A percentile compares a stretch with the other conserved stretches of the same genome.
phyloP scores from a whole-genome alignment of 257 asterid genomes.

The Linderniella brevidens region DNA sequence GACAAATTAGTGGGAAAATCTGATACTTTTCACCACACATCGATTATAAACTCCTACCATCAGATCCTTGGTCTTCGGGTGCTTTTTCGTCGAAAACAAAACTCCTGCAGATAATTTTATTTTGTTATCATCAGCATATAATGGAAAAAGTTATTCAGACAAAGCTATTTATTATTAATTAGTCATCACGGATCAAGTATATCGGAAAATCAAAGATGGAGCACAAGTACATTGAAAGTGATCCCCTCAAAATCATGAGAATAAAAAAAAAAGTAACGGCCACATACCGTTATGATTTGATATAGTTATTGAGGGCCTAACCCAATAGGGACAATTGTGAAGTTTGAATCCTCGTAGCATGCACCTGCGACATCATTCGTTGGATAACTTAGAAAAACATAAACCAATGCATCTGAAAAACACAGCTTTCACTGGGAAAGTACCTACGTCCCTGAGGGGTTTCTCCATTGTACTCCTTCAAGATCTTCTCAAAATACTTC shows the following conservation, averaged over 20 bases:
- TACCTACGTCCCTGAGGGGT: slow-evolving; percentile 96
- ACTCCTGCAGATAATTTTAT: slow-evolving; percentile 35
- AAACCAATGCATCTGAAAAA: slow-evolving; percentile 17
- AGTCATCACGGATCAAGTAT: too few species aligned
- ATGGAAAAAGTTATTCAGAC: slow-evolving; percentile 8
- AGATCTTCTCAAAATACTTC: slow-evolving; percentile 63
- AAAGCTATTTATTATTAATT: background rate
- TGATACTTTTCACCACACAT: background rate
- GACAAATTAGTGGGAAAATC: too few species aligned
- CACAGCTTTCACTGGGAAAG: slow-evolving; percentile 22
- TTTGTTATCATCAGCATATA: slow-evolving; percentile 10
- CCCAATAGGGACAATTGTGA: slow-evolving; percentile 86
- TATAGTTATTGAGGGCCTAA: slow-evolving; percentile 90
- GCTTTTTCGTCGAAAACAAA: slow-evolving; percentile 75
- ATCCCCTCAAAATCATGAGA: background rate
- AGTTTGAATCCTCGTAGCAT: slow-evolving; percentile 95
- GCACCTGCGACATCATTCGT: slow-evolving; percentile 40
- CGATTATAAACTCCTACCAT: slow-evolving; percentile 40
- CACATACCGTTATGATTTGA: slow-evolving; percentile 62
- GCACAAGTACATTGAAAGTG: too few species aligned
- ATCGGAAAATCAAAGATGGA: too few species aligned
- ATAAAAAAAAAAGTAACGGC: slow-evolving; percentile 10
- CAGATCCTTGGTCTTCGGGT: slow-evolving; percentile 80
- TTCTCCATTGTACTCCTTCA: slow-evolving; percentile 62
- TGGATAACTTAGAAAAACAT: slow-evolving; percentile 17